Evolutionary conservation across 2,329 filamentous ascomycete genomes (phyloP), one percentile per base, ranked within the genome.

Genomic region (Xylariaceae sp.): DNA sequence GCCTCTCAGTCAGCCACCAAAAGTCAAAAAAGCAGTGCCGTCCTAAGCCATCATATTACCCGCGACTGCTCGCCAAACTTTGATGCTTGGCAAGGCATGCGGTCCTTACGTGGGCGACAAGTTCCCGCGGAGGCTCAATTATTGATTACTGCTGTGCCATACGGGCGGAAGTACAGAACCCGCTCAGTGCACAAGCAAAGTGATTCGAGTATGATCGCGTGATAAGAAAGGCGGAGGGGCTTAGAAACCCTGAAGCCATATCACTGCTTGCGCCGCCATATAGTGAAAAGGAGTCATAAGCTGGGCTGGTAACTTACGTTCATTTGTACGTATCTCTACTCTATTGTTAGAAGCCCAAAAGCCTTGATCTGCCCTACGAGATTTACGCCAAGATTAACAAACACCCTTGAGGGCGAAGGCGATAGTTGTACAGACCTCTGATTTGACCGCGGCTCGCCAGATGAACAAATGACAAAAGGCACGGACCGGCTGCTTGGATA

Each of bases 81-180:
- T 40, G 36, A 46, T 22, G 29, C 44, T 26, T 51, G 47, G 51
- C 52, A 51, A 30, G 43, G 47, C 40, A 37, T 21, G 32, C 30
- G 44, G 45, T 10, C 13, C 12, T 41, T 15, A 46, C 34, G 34
- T 26, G 16, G 19, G 42, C 32, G 32, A 12, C 13, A 34, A 34
- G 32, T 34, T 15, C 32, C 13, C 32, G 9, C 32, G 6, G 10
- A 34, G 32, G 32, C 32, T 34, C 32, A 15, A 34, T 30, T 26
- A 26, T 26, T 26, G 26, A 26, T 26, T 4, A 34, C 10, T 34
- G 9, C 10, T 10, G 13, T 34, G 32, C 13, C 32, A 34, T 34
- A 34, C 9, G 9, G 32, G 32, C 13, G 10, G 32, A 34, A 34
- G 13, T 34, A 5, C 32, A 34, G 3, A 34, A 34, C 32, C 32